Evolutionary conservation across 257 asterid genomes (phyloP), one percentile per base, ranked within the genome.

Genomic region (Solanum virginianum): DNA sequence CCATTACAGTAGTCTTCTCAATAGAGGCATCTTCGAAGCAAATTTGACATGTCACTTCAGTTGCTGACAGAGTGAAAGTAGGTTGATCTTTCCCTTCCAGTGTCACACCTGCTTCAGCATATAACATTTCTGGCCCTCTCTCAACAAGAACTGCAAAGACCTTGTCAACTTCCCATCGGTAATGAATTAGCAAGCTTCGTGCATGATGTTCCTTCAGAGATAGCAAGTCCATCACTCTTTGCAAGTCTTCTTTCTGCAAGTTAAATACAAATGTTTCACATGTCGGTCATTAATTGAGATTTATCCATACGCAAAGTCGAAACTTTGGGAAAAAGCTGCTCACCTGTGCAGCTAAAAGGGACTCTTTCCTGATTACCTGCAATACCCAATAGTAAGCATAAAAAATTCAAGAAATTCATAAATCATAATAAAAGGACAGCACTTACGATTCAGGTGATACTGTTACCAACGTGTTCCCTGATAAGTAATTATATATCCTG

Each of bases 291-390:
- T 8, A 45, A 75, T 45, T 74, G 43, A 9, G 56, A 49, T 49
- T 8, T 51, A 75, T 24, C 16, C 62, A 49, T 24, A 75, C 9
- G 16, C 2, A 13, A 26, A 39, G 84, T 71, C 4, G 63, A 20
- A 16, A 32, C 15, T 36, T 32, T 7, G 41, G 62, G 22, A 80
- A 57, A 74, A 60, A 26, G 22, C 20, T 59, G 9, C 89, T 85
- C 71, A 91, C 96, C 91, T 93, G 97, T 45, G 97, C 97, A 60
- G 89, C 91, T 89, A 93, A 83, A 80, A 93, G 92, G 43, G 92
- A 90, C 85, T 93, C 93, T 85, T 89, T 88, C 49, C 87, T 91
- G 85, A 93, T 92, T 39, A 93, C 93, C 97, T 93, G 86, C 86
- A 85, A 43, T 59, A 84, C 39, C 81, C 47, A 75, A 83, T 26